These are phyloP conservation scores for Arthrobotrys conoides DNA, from an alignment of 2,329 filamentous ascomycete genomes.

Conservation along the genomic window DNA sequence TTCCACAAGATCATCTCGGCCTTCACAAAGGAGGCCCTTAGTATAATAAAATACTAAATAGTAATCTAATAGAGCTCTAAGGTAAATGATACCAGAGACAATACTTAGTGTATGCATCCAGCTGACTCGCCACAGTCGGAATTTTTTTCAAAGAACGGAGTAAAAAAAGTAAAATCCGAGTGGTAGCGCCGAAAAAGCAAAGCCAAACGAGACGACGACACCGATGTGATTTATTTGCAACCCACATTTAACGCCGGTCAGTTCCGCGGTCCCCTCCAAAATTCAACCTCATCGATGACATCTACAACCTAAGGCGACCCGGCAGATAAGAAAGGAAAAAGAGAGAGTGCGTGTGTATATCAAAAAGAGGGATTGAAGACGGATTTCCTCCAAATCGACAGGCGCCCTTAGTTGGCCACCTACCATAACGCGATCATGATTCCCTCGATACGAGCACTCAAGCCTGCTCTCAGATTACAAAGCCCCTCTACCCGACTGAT, in stretches of 20 bases:
- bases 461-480: conserved; percentile 42
- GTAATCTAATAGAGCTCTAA: neutral
- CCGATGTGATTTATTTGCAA: conserved; percentile 33
- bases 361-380: conserved; percentile 3
- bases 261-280: conserved; percentile 31
- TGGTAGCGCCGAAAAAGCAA: conserved; percentile 25
- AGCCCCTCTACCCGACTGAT: conserved; percentile 36
- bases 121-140: conserved; percentile 24
- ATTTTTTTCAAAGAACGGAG: conserved; percentile 2
- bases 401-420: conserved; percentile 12
- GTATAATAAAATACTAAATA: neutral
- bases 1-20: neutral
- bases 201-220: conserved; percentile 28
- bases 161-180: conserved; percentile 22
- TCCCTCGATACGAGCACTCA: conserved; percentile 48
- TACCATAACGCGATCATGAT: conserved; percentile 46
- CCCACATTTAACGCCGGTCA: conserved; percentile 36
- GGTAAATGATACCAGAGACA: neutral
- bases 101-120: neutral
- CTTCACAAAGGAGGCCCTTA: neutral
- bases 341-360: neutral
- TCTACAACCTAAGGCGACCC: neutral
- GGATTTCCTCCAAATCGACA: conserved; percentile 8
- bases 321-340: neutral
- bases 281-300: conserved; percentile 18